Conservation (phyloP, 345 rosid genomes). For the Durio zibethinus region DNA sequence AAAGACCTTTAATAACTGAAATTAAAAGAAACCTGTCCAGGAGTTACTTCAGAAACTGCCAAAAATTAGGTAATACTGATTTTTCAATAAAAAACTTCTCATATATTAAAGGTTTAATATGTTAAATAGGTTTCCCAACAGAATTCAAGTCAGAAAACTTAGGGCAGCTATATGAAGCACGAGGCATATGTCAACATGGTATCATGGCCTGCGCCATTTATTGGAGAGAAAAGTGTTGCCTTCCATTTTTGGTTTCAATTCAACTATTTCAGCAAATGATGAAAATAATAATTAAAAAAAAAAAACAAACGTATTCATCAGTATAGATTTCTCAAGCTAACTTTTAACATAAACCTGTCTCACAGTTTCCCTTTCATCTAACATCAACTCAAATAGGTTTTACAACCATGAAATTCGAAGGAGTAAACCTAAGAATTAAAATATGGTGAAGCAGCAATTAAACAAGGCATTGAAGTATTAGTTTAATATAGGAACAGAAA, state of each 20-base stretch:
- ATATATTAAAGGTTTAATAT: background rate
- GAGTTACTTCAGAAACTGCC: background rate
- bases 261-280: background rate
- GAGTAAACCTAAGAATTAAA: background rate
- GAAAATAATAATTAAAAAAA: too few relatives aligned
- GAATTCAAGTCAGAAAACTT: background rate
- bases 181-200: background rate
- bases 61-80: background rate
- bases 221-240: background rate
- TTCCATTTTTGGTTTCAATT: background rate
- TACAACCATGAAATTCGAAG: background rate
- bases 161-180: background rate
- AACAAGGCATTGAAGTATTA: background rate
- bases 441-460: background rate
- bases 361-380: background rate
- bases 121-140: background rate
- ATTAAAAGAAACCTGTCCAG: background rate
- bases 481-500: background rate
- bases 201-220: background rate
- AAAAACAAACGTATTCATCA: background rate
- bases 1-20: background rate
- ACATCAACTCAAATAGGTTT: background rate
- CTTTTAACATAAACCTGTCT: background rate
- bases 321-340: background rate
- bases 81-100: background rate